A percentile compares a stretch with the other conserved stretches of the same genome.
These are phyloP conservation scores for Phaffia rhodozyma DNA, from an alignment of 1,284 basidiomycete species.

Conservation along the genomic window DNA sequence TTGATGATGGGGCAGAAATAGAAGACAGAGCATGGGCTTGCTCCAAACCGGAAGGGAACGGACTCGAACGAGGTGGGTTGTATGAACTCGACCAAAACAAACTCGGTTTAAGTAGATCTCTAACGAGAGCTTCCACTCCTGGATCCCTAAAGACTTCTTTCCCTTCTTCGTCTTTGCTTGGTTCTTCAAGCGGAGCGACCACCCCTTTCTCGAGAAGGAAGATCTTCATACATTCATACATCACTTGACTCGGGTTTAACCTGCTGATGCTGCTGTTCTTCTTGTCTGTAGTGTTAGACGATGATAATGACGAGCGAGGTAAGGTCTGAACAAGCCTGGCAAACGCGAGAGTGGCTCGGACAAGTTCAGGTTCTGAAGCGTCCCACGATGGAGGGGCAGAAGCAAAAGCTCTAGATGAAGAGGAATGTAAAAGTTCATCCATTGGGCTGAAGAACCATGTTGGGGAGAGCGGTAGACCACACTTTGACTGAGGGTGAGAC, in stretches of 20 bases:
- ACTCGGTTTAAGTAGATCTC: slow-evolving; percentile 48
- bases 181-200: slow-evolving; percentile 46
- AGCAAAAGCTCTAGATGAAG: slow-evolving; percentile 58
- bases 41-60: neutral
- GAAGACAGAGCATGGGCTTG: slow-evolving; percentile 13
- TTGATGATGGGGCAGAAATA: neutral
- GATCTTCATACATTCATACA: slow-evolving; percentile 77
- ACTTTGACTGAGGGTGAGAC: slow-evolving; percentile 16
- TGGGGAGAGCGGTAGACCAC: slow-evolving; percentile 50
- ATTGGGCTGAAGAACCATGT: slow-evolving; percentile 67
- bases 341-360: slow-evolving; percentile 52
- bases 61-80: neutral
- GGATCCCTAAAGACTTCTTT: slow-evolving; percentile 39
- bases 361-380: slow-evolving; percentile 65
- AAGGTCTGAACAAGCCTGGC: slow-evolving; percentile 34
- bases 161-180: slow-evolving; percentile 41
- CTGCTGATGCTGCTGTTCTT: neutral
- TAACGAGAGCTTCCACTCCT: slow-evolving; percentile 49
- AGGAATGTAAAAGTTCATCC: slow-evolving; percentile 69
- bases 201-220: slow-evolving; percentile 80
- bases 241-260: slow-evolving; percentile 36
- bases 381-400: slow-evolving; percentile 60
- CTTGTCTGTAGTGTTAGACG: neutral
- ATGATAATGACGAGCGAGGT: slow-evolving; percentile 3
- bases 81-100: slow-evolving; percentile 30